Percentiles rank a stretch among this genome's conserved stretches.
phyloP scores from a whole-genome alignment of 2,329 filamentous ascomycete species.

The Boeremia exigua region DNA sequence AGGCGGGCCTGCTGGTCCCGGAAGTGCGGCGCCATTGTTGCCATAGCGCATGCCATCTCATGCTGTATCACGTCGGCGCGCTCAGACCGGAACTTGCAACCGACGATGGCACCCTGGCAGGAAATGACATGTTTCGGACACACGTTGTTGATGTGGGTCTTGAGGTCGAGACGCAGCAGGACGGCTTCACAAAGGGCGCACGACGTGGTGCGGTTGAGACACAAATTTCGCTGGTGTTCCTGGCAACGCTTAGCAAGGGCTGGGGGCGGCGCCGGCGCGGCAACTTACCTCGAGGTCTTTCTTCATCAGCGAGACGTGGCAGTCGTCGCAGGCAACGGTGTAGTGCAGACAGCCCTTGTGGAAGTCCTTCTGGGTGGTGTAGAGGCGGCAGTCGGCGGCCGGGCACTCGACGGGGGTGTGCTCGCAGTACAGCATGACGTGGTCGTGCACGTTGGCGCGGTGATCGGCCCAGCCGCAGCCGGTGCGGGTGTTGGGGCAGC shows the following conservation, averaged over 20 bases:
- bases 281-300: conserved; percentile 57
- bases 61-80: conserved; percentile 50
- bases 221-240: conserved; percentile 55
- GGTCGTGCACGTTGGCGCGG: conserved; percentile 63
- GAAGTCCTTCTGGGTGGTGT: conserved; percentile 62
- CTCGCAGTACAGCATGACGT: conserved; percentile 66
- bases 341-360: conserved; percentile 62
- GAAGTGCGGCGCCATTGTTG: conserved; percentile 55
- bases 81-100: conserved; percentile 51
- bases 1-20: conserved; percentile 51
- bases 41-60: conserved; percentile 52
- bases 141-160: conserved; percentile 48
- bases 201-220: conserved; percentile 55
- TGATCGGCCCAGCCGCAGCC: conserved; percentile 63
- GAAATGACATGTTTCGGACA: conserved; percentile 52
- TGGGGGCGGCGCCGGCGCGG: not conserved
- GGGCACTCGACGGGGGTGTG: conserved; percentile 62
- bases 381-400: conserved; percentile 56
- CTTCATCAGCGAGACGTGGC: conserved; percentile 60
- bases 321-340: conserved; percentile 59
- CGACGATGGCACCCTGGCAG: conserved; percentile 53
- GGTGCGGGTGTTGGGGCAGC: conserved; percentile 61
- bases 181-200: conserved; percentile 53
- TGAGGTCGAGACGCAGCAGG: conserved; percentile 51
- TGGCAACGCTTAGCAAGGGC: conserved; percentile 40